Evolutionary conservation across 176 grass and related monocot species (phyloP).

Genomic region (Tuctoria greenei): DNA sequence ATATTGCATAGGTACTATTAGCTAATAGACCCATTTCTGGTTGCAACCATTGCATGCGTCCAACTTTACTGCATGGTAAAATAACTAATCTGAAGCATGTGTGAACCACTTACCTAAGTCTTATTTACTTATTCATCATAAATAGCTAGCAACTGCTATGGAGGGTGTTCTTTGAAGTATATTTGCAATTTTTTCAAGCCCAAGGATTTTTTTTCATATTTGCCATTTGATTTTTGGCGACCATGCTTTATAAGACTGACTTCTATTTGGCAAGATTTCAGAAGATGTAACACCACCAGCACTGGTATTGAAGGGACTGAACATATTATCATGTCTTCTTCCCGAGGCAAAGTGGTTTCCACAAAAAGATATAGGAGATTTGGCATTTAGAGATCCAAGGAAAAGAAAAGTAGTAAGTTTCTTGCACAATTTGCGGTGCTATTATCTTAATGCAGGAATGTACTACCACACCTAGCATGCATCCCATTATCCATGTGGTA

Average conservation of each 20-base stretch:
- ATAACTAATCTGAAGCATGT: conserved; percentile 1
- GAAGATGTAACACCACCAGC: conserved; percentile 91
- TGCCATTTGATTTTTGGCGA: conserved; percentile 6
- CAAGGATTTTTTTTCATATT: not conserved
- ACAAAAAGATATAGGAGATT: conserved; percentile 88
- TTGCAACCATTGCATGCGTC: not conserved
- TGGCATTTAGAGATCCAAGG: conserved; percentile 80
- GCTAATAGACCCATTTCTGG: conserved; percentile 9
- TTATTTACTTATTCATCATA: not conserved
- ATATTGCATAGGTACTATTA: not conserved
- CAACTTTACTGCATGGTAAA: not conserved
- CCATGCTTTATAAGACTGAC: conserved; percentile 35
- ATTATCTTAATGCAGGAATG: conserved; percentile 7
- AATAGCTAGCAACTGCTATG: not conserved
- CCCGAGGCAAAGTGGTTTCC: conserved; percentile 95
- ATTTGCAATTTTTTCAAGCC: not conserved
- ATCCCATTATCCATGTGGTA: conserved; percentile 3
- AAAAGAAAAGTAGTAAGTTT: conserved; percentile 85
- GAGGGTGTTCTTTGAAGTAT: not conserved
- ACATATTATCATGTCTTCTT: conserved; percentile 81
- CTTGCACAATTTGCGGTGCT: conserved; percentile 4
- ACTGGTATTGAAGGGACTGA: conserved; percentile 70
- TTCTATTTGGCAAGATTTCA: conserved; percentile 86
- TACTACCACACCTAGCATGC: conserved; percentile 1
- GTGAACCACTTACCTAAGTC: not conserved